phyloP scores from a whole-genome alignment of 1,284 basidiomycete species.

The Rhodotorula sp. region DNA sequence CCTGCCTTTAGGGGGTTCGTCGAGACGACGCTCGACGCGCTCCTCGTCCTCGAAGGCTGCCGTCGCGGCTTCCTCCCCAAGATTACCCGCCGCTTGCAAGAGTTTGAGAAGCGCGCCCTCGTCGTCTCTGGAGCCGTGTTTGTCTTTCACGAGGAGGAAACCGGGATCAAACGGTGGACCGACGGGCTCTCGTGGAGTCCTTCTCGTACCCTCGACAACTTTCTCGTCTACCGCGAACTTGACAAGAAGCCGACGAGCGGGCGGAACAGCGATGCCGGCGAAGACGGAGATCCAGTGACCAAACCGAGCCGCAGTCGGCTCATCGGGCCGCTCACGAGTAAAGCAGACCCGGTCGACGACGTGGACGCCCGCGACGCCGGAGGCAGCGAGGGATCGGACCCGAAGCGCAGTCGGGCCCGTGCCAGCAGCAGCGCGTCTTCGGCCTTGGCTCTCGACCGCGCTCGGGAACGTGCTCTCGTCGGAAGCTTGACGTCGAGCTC shows the following conservation, averaged over 20 bases:
- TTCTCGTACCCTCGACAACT: conserved; percentile 86
- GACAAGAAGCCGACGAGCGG: conserved; percentile 60
- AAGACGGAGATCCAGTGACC: background rate
- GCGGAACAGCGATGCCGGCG: background rate
- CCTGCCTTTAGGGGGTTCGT: conserved; percentile 61
- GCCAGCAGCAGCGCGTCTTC: conserved; percentile 4
- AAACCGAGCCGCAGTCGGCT: conserved; percentile 5
- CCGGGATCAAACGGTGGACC: conserved; percentile 97
- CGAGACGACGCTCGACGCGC: conserved; percentile 89
- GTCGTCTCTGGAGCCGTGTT: conserved; percentile 93
- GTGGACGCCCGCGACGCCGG: conserved; percentile 3
- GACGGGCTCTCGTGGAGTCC: conserved; percentile 94
- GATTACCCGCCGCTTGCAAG: conserved; percentile 88
- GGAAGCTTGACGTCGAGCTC: conserved; percentile 86
- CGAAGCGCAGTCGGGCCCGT: background rate
- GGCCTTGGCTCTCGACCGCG: conserved; percentile 45
- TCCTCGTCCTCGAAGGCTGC: conserved; percentile 93
- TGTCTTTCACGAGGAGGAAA: conserved; percentile 96
- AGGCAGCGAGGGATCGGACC: background rate
- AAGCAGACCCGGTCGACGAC: conserved; percentile 19
- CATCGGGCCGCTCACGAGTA: conserved; percentile 28
- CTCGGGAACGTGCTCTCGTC: conserved; percentile 69
- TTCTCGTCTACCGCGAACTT: conserved; percentile 88
- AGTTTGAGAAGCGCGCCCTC: conserved; percentile 80
- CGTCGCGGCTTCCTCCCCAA: conserved; percentile 83